A percentile compares a stretch with the other conserved stretches of the same genome.
Evolutionary conservation across 1,284 basidiomycete species (phyloP).

Genomic region (Lentinula novae-zelandiae): DNA sequence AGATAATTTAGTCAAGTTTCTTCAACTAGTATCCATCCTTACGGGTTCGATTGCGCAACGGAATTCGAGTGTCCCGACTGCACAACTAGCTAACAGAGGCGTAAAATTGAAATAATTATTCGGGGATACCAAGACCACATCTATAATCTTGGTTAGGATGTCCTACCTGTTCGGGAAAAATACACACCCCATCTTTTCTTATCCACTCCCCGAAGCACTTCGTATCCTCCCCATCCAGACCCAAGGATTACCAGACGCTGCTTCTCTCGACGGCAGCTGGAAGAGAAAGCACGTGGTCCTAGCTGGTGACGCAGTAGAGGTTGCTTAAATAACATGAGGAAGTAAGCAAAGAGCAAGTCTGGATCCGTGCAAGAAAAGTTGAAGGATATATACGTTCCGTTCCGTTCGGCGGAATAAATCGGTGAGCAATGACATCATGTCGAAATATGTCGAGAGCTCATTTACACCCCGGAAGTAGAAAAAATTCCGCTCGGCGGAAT

Average conservation of each 20-base stretch:
- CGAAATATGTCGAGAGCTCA: too few species aligned
- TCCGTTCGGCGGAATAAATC: neutral
- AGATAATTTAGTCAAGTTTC: conserved; percentile 9
- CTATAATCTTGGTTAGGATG: conserved; percentile 27
- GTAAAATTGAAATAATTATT: conserved; percentile 84
- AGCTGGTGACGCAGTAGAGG: too few species aligned
- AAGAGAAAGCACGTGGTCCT: conserved; percentile 3
- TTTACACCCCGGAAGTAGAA: too few species aligned
- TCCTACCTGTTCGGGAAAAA: neutral
- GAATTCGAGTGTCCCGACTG: conserved; percentile 83
- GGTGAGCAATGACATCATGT: neutral
- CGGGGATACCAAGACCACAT: conserved; percentile 71
- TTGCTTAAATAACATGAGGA: neutral
- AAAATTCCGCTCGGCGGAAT: too few species aligned
- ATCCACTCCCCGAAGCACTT: conserved; percentile 60
- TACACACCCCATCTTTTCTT: conserved; percentile 64
- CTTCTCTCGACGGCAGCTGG: conserved; percentile 28
- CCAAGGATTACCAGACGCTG: conserved; percentile 78
- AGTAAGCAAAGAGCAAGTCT: neutral
- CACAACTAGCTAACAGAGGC: conserved; percentile 71
- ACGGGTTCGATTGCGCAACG: conserved; percentile 81
- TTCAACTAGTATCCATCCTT: conserved; percentile 18
- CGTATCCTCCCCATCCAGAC: conserved; percentile 84
- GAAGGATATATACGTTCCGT: too few species aligned
- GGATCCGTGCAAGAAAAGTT: neutral